Evolutionary conservation across 345 rosid genomes (phyloP).

Genomic region (Syzygium oleosum): DNA sequence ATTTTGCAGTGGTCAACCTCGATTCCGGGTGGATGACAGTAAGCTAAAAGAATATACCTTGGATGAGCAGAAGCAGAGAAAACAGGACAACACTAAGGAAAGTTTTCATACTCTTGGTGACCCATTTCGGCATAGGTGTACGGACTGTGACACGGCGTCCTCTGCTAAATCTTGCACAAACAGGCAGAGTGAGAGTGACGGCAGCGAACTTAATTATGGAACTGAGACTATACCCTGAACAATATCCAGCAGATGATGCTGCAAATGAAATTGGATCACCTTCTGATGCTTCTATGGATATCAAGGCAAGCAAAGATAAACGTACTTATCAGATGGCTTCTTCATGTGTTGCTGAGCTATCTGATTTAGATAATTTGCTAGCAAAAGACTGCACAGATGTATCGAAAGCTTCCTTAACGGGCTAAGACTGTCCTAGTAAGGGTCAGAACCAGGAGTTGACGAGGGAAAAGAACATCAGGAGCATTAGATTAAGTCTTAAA

Average conservation of each 20-base stretch:
- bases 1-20: conserved; percentile 29
- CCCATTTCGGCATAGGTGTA: neutral
- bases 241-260: conserved; percentile 3
- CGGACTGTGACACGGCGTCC: neutral
- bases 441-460: neutral
- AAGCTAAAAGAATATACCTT: neutral
- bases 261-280: conserved; percentile 15
- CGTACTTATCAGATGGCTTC: too few relatives aligned
- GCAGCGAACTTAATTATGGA: neutral
- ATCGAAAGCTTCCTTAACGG: neutral
- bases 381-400: neutral
- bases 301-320: too few relatives aligned
- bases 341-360: too few relatives aligned
- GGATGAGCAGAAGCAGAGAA: conserved; percentile 5
- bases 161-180: conserved; percentile 1
- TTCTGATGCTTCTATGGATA: neutral
- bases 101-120: neutral
- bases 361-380: too few relatives aligned
- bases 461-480: neutral
- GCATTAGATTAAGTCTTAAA: too few relatives aligned
- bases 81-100: neutral
- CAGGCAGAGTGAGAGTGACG: neutral
- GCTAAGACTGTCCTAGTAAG: neutral
- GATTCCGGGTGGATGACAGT: neutral
- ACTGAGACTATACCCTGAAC: conserved; percentile 5